These are phyloP conservation scores for Graphium sp. DNA, from an alignment of 2,329 filamentous ascomycete genomes.

Conservation along the genomic window DNA sequence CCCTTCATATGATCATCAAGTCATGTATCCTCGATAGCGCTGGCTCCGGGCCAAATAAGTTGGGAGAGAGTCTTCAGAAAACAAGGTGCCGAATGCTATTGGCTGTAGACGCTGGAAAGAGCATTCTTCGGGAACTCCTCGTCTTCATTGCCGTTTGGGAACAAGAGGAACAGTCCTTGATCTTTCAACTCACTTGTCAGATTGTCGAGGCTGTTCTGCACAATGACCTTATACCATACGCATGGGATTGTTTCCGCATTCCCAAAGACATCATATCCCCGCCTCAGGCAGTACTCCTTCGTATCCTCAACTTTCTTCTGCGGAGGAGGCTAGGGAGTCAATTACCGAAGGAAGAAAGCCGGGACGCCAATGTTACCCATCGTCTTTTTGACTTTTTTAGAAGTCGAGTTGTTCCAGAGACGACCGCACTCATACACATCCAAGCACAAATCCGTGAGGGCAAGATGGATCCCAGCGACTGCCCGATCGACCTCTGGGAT, in stretches of 20 bases:
- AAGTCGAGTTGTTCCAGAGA: conserved; percentile 83
- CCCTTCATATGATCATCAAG: conserved; percentile 93
- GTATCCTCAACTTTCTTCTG: conserved; percentile 74
- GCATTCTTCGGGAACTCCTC: conserved; percentile 73
- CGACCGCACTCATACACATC: conserved; percentile 82
- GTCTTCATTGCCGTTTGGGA: conserved; percentile 98
- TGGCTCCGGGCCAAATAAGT: conserved; percentile 41
- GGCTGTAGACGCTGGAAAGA: conserved; percentile 78
- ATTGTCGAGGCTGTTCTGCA: conserved; percentile 88
- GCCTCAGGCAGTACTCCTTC: conserved; percentile 82
- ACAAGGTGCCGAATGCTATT: conserved; percentile 80
- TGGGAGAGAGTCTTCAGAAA: conserved; percentile 73
- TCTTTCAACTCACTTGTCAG: conserved; percentile 92
- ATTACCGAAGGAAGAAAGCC: conserved; percentile 31
- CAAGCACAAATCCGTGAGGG: conserved; percentile 78
- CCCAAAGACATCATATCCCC: conserved; percentile 94
- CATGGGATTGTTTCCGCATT: conserved; percentile 81
- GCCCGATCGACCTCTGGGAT: conserved; percentile 90
- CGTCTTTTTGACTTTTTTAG: conserved; percentile 90
- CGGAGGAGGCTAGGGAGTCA: too few relatives aligned
- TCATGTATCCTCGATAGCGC: conserved; percentile 78
- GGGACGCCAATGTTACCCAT: conserved; percentile 52
- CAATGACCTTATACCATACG: conserved; percentile 77
- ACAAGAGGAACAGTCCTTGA: conserved; percentile 79
- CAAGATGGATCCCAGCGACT: conserved; percentile 64